Conservation (phyloP, 1,139 yeast genomes). For the Candida sanyaensis region DNA sequence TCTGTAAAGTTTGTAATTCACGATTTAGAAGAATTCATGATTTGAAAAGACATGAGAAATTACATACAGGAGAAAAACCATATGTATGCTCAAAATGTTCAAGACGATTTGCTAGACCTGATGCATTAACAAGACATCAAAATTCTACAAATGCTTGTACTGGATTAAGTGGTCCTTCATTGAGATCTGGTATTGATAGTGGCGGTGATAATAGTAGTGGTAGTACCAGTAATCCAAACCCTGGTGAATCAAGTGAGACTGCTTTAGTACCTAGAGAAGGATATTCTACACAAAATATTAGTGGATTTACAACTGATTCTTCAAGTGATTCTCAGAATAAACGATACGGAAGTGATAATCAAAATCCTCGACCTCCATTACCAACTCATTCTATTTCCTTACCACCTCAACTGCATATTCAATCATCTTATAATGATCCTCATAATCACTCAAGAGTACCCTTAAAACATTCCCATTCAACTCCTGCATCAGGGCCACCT, state of each 20-base stretch:
- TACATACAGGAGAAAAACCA: slow-evolving; percentile 79
- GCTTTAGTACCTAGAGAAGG: background rate
- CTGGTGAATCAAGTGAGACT: background rate
- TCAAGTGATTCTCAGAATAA: background rate
- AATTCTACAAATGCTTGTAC: slow-evolving; percentile 48
- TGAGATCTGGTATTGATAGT: background rate
- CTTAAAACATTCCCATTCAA: background rate
- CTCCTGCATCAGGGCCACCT: background rate
- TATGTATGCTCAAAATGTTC: slow-evolving; percentile 62
- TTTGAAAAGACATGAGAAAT: slow-evolving; percentile 70
- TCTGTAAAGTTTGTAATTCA: slow-evolving; percentile 63
- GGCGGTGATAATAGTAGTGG: background rate
- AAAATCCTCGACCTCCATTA: background rate
- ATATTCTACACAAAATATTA: background rate
- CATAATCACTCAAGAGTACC: background rate
- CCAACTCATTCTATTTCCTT: background rate
- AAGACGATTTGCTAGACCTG: slow-evolving; percentile 72
- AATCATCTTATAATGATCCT: background rate
- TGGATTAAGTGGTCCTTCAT: slow-evolving; percentile 13
- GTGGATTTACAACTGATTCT: background rate
- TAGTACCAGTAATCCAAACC: background rate
- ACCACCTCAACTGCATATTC: background rate
- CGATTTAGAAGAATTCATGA: slow-evolving; percentile 76
- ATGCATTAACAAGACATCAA: slow-evolving; percentile 69
- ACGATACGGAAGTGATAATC: background rate